phyloP scores from a whole-genome alignment of 371 early-diverging fungal species.

The Syncephalastrum racemosum region DNA sequence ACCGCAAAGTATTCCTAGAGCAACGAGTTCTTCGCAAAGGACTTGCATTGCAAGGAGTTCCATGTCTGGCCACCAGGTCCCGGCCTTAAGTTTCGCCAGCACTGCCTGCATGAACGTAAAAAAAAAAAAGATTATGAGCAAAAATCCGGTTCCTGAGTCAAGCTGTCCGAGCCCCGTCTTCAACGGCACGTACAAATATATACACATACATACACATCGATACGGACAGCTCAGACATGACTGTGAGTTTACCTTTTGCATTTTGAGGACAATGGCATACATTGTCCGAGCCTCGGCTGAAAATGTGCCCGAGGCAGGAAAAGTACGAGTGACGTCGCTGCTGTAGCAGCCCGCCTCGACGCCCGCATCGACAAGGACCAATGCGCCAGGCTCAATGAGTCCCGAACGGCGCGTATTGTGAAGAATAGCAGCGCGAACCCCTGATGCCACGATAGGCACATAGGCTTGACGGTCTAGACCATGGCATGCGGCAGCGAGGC shows the following conservation, averaged over 20 bases:
- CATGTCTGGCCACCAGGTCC: conserved; percentile 87
- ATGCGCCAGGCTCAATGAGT: conserved; percentile 22
- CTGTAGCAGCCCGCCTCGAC: conserved; percentile 80
- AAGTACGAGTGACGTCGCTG: conserved; percentile 87
- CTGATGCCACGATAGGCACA: conserved; percentile 59
- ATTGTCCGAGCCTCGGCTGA: conserved; percentile 69
- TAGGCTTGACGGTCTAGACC: conserved; percentile 49
- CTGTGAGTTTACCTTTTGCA: conserved; percentile 67
- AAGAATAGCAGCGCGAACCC: conserved; percentile 51
- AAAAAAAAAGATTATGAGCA: no score
- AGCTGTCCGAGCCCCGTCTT: no score
- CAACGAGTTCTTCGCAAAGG: conserved; percentile 65
- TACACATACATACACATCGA: no score
- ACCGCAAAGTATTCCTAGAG: conserved; percentile 70
- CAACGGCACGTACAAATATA: no score
- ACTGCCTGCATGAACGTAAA: conserved; percentile 26
- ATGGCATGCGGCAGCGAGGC: conserved; percentile 25
- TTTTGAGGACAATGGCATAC: conserved; percentile 82
- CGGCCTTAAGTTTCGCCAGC: conserved; percentile 63
- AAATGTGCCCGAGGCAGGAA: conserved; percentile 79
- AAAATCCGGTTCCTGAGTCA: no score
- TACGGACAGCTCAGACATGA: no score
- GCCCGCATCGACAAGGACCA: conserved; percentile 88
- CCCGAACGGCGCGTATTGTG: conserved; percentile 56
- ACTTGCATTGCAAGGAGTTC: conserved; percentile 71